Conservation (phyloP, 148 eudicot species). For the Oxyria digyna region DNA sequence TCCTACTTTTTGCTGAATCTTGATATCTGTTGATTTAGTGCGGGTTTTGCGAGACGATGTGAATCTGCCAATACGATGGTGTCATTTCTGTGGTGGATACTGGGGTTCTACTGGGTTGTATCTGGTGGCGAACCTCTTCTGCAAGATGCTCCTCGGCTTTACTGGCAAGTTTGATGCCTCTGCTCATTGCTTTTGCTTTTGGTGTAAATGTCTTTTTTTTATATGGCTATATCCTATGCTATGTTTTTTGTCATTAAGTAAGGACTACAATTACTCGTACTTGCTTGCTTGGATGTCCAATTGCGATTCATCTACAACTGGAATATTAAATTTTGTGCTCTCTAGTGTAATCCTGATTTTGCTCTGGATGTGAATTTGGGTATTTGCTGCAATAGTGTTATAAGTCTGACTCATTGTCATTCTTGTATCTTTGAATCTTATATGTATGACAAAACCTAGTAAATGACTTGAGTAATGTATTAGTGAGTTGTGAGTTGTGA, state of each 20-base stretch:
- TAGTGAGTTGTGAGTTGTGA: background rate
- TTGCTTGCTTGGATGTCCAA: background rate
- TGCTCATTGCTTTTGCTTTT: background rate
- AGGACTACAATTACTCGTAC: background rate
- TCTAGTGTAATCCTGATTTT: background rate
- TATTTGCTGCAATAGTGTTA: background rate
- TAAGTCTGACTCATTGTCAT: background rate
- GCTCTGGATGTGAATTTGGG: background rate
- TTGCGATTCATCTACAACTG: background rate
- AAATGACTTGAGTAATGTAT: background rate
- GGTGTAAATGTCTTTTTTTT: background rate
- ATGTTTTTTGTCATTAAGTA: background rate
- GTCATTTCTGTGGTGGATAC: constrained; percentile 94
- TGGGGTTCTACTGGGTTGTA: constrained; percentile 92
- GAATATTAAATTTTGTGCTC: background rate
- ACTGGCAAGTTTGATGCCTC: constrained; percentile 48
- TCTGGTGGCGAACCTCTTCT: constrained; percentile 77
- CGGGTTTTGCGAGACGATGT: constrained; percentile 52
- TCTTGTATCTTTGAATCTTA: background rate
- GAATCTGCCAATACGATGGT: constrained; percentile 78
- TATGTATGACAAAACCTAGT: background rate
- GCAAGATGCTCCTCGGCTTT: constrained; percentile 61
- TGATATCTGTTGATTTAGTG: background rate
- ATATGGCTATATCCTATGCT: background rate
- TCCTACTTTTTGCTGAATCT: background rate